Percentiles rank a stretch among this genome's conserved stretches.
Evolutionary conservation across 129 eudicot genomes (phyloP).

Genomic region (Tanacetum coccineum): DNA sequence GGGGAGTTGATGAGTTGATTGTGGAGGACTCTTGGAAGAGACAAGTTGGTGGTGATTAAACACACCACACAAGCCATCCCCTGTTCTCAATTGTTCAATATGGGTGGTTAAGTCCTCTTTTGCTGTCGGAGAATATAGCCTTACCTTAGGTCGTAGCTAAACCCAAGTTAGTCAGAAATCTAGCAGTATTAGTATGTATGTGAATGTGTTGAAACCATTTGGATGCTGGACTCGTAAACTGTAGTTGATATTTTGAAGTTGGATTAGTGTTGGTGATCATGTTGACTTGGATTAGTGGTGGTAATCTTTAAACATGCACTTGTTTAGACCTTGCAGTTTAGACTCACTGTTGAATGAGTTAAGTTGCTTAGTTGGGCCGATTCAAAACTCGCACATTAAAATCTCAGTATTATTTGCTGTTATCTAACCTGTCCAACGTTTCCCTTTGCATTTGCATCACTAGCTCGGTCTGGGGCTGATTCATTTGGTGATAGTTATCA

Average conservation of each 20-base stretch:
- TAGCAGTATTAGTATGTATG: neutral
- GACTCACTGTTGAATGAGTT: too few relatives aligned
- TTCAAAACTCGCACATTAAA: too few relatives aligned
- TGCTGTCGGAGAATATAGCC: neutral
- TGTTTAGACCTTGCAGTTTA: too few relatives aligned
- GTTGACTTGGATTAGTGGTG: too few relatives aligned
- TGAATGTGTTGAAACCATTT: conserved; percentile 13
- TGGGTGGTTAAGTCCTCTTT: neutral
- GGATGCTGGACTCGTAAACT: conserved; percentile 10
- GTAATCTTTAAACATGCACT: too few relatives aligned
- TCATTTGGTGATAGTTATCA: too few relatives aligned
- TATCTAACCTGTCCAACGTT: too few relatives aligned
- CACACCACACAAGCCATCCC: neutral
- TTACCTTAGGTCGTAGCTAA: neutral
- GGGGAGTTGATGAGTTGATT: conserved; percentile 96
- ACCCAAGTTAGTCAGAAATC: neutral
- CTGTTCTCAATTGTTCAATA: conserved; percentile 28
- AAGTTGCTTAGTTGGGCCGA: too few relatives aligned
- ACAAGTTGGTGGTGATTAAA: conserved; percentile 59
- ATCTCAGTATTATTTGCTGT: too few relatives aligned
- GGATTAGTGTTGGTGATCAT: too few relatives aligned
- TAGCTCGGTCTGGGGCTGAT: too few relatives aligned
- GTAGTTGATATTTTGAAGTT: neutral
- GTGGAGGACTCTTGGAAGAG: conserved; percentile 99
- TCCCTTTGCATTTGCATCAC: too few relatives aligned